Evolutionary conservation across 1,284 basidiomycete species (phyloP), one percentile per base, ranked within the genome.

Genomic region (Farysia itapuensis): DNA sequence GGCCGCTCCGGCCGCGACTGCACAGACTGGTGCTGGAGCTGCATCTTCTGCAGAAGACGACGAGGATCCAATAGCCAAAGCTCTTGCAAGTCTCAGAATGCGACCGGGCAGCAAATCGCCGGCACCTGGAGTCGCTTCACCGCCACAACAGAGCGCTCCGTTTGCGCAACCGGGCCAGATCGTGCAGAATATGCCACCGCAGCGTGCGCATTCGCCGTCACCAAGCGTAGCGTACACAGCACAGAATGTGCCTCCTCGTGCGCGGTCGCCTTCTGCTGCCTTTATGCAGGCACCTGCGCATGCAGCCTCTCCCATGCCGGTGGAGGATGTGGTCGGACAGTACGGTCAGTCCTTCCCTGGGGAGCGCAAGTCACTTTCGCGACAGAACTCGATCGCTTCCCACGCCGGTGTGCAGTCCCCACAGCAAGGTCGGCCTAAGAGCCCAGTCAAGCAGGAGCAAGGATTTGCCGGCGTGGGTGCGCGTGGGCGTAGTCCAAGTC

Each of bases 271-370:
- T 0, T 70, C 69, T 0, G 84, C 88, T 2, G 86, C 83, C 2
- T 84, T 92, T 75, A 90, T 90, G 84, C 80, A 82, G 77, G 84
- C 83, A 0, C 83, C 88, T 0, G 72, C 79, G 0, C 80, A 82
- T 30, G 76, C 81, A 0, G 32, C 65, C 2, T 75, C 80, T 3
- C 81, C 85, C 8, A 80, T 84, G 6, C 81, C 84, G 0, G 81
- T 84, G 5, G 86, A 89, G 64, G 83, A 86, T n/a, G 85, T 92
- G 2, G 76, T 92, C 8, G 81, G 80, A 4, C 82, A 85, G 57
- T 95, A 95, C 69, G 83, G 86, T 14, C 90, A 92, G 69, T 85
- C 86, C 0, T 84, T 96, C 77, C 92, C 91, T 2, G 90, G 89
- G 2, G 92, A 96, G 77, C 81, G 85, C 15, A 64, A 61, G 38